Evolutionary conservation across 1,284 basidiomycete species (phyloP), one percentile per base, ranked within the genome.

Genomic region (Puccinia coronata): DNA sequence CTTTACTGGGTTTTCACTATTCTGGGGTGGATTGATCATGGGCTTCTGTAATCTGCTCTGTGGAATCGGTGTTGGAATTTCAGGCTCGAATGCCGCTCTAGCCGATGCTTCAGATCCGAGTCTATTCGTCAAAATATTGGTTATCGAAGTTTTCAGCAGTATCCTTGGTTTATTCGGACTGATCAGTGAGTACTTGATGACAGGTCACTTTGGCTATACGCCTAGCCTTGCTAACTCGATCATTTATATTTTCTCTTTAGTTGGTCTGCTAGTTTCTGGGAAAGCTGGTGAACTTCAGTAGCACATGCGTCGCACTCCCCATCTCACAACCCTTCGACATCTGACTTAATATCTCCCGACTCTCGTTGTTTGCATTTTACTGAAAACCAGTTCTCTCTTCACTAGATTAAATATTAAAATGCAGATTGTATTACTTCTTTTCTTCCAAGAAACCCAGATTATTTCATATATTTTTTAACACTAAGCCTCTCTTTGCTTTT

Each of bases 141-240:
- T 98, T 81, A 92, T 96, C 0, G 95, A 97, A 85, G 95, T 97
- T 79, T 97, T 97, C 85, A 94, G 94, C 82, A 95, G 93, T 84
- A 93, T 96, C 83, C 88, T 96, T 86, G 95, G 94, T 39, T 88
- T 96, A 69, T 96, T 96, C 85, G 95, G 95, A 31, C 88, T 96
- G 83, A 96, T 96, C 84, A 93, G 93, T 83, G 83, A 92, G 89
- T 34, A 31, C 14, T 61, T 65, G 16, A 34, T 28, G 5, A 34
- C 20, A n/a, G 36, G 49, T 9, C 25, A 12, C 14, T 3, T 53
- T 49, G 31, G 0, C 4, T 39, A 39, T 39, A 31, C 5, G 1
- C 2, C 16, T 18, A 39, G 65, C 23, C 4, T 47, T 55, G 23
- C 31, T 70, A 82, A 83, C 84, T 74, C 84, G 75, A 28, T 49